Evolutionary conservation across 2,329 filamentous ascomycete genomes (phyloP).

Genomic region (Hymenoscyphus occultus): DNA sequence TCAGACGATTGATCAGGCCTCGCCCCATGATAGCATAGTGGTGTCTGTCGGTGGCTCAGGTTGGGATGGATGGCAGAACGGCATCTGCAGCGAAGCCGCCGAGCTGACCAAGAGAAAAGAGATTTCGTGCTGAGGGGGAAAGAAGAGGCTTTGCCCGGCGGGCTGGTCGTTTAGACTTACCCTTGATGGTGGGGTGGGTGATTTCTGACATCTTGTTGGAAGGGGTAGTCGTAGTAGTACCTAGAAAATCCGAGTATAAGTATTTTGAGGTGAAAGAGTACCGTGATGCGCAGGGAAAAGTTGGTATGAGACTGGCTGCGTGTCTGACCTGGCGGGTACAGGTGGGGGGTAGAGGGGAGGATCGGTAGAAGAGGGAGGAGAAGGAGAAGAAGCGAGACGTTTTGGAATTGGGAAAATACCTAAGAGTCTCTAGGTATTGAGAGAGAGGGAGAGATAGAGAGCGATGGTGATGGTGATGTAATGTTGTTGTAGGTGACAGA

Average conservation of each 20-base stretch:
- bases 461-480: neutral
- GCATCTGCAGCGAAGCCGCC: neutral
- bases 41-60: neutral
- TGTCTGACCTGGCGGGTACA: neutral
- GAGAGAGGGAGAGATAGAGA: neutral
- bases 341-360: neutral
- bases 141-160: slow-evolving; percentile 4
- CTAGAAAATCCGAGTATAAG: neutral
- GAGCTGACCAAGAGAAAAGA: neutral
- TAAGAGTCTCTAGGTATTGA: too few species aligned
- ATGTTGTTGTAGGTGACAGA: neutral
- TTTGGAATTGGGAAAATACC: neutral
- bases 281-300: neutral
- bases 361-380: neutral
- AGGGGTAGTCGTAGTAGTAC: neutral
- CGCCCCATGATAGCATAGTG: neutral
- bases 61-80: neutral
- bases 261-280: neutral
- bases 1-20: neutral
- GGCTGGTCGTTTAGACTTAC: slow-evolving; percentile 40
- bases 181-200: slow-evolving; percentile 56
- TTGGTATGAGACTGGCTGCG: neutral
- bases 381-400: neutral
- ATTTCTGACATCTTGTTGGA: slow-evolving; percentile 49
- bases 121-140: neutral